Percentiles rank a stretch among this genome's conserved stretches.
Conservation (phyloP, 73 alveolate genomes). For the Tetrahymena elliotti region DNA sequence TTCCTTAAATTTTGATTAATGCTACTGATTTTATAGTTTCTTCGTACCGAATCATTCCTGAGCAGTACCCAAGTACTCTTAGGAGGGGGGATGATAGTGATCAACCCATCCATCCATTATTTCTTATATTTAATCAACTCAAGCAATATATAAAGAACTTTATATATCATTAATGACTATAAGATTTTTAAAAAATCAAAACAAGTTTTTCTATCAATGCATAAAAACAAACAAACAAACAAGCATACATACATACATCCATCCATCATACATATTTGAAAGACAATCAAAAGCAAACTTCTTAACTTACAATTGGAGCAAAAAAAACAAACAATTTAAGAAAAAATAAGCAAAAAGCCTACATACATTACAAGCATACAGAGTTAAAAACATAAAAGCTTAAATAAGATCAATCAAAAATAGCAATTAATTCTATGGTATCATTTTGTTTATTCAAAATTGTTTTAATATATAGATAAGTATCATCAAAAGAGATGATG, state of each 20-base stretch:
- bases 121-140: not conserved
- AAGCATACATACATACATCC: not conserved
- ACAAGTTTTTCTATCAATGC: not conserved
- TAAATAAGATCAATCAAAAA: not conserved
- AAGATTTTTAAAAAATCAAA: not conserved
- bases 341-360: not conserved
- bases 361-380: not conserved
- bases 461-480: not conserved
- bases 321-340: not conserved
- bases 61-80: constrained; percentile 2
- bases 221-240: not conserved
- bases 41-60: constrained; percentile 2
- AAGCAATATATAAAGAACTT: not conserved
- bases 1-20: not conserved
- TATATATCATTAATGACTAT: not conserved
- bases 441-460: not conserved
- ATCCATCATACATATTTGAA: not conserved
- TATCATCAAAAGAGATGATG: not conserved
- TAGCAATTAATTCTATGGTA: not conserved
- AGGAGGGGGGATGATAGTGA: constrained; percentile 2
- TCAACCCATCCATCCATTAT: not conserved
- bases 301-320: not conserved
- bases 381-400: not conserved
- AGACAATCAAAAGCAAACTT: not conserved
- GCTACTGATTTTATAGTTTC: not conserved